Conservation (phyloP, 2,329 filamentous ascomycete genomes). For the Colletotrichum chlorophyti region DNA sequence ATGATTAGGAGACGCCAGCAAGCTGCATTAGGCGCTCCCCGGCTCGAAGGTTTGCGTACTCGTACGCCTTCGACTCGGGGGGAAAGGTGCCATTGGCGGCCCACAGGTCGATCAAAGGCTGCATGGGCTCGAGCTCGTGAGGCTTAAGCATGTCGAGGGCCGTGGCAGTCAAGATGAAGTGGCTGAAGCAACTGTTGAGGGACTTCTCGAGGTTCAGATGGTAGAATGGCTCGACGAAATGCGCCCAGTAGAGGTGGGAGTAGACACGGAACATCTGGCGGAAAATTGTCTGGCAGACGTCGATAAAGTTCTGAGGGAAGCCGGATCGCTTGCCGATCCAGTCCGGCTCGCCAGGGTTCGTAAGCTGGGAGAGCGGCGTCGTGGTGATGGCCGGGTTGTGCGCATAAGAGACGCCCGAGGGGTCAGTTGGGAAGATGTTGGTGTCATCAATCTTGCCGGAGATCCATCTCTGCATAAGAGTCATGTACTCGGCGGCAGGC, state of each 20-base stretch:
- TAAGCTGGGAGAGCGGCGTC: conserved; percentile 67
- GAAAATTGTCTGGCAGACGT: conserved; percentile 92
- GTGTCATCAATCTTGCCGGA: conserved; percentile 93
- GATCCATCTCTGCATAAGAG: conserved; percentile 96
- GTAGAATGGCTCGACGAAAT: conserved; percentile 86
- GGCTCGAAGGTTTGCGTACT: conserved; percentile 67
- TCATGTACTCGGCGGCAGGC: conserved; percentile 91
- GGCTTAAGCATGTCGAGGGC: conserved; percentile 85
- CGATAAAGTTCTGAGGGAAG: conserved; percentile 88
- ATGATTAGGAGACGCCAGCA: conserved; percentile 36
- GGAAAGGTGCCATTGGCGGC: conserved; percentile 88
- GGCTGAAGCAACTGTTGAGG: conserved; percentile 86
- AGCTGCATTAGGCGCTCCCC: conserved; percentile 66
- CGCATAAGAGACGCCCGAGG: conserved; percentile 71
- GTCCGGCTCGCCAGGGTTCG: conserved; percentile 65
- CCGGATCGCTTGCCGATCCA: conserved; percentile 94
- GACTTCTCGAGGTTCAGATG: conserved; percentile 82
- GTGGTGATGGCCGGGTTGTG: conserved; percentile 66
- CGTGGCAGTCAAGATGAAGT: conserved; percentile 82
- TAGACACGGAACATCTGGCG: conserved; percentile 99
- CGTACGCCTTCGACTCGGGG: conserved; percentile 72
- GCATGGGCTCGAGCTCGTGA: conserved; percentile 94
- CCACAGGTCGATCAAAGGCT: conserved; percentile 91
- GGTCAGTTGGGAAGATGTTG: conserved; percentile 88
- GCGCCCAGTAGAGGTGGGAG: conserved; percentile 96